Conservation (phyloP, 2,329 filamentous ascomycete genomes). For the Rachicladosporium sp. region DNA sequence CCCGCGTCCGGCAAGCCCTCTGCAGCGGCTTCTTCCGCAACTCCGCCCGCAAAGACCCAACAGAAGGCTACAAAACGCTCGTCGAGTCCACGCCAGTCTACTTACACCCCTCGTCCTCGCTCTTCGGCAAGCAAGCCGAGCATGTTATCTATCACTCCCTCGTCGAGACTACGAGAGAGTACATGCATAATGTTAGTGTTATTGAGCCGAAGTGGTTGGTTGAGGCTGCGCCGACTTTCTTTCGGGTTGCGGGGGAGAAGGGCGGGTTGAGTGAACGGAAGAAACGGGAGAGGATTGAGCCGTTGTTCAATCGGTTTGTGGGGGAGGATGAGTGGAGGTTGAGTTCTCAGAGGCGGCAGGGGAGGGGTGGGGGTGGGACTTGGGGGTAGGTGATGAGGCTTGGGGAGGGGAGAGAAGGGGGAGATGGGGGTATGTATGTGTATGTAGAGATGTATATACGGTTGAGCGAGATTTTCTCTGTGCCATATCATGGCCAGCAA, state of each 20-base stretch:
- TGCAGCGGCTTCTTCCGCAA: constrained; percentile 95
- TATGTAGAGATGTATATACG: no score
- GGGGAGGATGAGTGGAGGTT: constrained; percentile 92
- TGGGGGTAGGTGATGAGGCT: constrained; percentile 60
- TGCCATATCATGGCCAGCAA: no score
- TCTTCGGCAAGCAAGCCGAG: constrained; percentile 93
- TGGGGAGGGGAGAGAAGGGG: no score
- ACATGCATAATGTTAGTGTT: constrained; percentile 87
- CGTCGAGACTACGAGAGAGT: constrained; percentile 90
- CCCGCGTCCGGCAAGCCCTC: constrained; percentile 75
- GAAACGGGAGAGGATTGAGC: constrained; percentile 88
- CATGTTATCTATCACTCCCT: constrained; percentile 91
- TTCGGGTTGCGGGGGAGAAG: constrained; percentile 88
- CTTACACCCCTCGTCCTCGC: constrained; percentile 77
- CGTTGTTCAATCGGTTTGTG: constrained; percentile 83
- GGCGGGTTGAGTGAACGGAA: constrained; percentile 70
- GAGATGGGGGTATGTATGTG: no score
- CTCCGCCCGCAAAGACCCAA: constrained; percentile 82
- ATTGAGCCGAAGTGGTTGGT: constrained; percentile 94
- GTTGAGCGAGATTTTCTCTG: no score
- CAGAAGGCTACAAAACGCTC: constrained; percentile 95
- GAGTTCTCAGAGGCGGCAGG: constrained; percentile 73
- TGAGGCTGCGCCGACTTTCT: constrained; percentile 95
- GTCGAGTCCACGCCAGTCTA: constrained; percentile 92
- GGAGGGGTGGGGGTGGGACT: constrained; percentile 79